Base-by-base conservation (phyloP, 345 rosid species). In the Hypericum androsaemum region DNA sequence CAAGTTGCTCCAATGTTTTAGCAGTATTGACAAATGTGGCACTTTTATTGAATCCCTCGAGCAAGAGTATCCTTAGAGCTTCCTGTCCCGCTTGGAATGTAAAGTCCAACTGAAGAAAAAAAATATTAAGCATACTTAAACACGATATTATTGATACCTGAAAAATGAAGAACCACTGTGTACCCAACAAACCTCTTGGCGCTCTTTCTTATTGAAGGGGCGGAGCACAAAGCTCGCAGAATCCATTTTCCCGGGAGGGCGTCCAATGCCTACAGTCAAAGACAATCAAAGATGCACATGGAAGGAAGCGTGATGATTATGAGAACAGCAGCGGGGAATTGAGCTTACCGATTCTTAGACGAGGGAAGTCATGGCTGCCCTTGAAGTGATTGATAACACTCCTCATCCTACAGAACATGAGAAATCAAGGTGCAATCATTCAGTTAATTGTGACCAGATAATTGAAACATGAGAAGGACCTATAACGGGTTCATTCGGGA, bases 231-330 rank as follows among this genome's bases (percentile, higher is more conserved):
- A 83, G 64, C 56, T 81, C 13, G 62, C 75, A n/a, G 88, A 43
- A 63, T 83, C 85, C 90, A 85, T 92, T 76, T 76, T 88, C 49
- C 98, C 98, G 47, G 88, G 95, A 52, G 98, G 98, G 39, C 95
- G 78, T 42, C 98, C 98, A 12, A 85, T 92, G 40, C 98, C 98
- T 92, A 46, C 43, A 66, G 60, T 57, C 47, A 50, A 70, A 42
- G 47, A 10, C 6, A 14, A 46, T 41, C 45, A 39, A 13, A 7
- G 5, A 12, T 9, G 4, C 38, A 12, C 8, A 52, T 12, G 3
- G 12, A 59, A 57, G 47, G 13, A 35, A 5, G 11, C 15, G 39
- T 13, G 43, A 22, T 37, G 32, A 8, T 16, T 54, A 32, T 35
- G 56, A 46, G 8, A 39, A 6, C 11, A 41, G 50, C 8, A 52